Evolutionary conservation across 805 yeast genomes (phyloP).

Genomic region (Candida taoyuanica): DNA sequence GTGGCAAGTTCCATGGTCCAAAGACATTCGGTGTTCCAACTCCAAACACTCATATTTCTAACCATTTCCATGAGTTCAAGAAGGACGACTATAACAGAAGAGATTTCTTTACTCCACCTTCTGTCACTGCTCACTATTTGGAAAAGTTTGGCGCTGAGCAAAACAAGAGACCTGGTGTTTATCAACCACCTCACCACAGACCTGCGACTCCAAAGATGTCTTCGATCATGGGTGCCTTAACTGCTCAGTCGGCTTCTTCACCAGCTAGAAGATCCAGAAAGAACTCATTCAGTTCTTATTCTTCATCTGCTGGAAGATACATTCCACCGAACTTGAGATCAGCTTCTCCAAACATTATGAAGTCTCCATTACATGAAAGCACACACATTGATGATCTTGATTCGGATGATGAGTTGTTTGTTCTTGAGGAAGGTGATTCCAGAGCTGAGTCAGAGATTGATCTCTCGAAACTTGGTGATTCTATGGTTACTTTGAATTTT

Average conservation of each 20-base stretch:
- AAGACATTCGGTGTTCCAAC: slow-evolving; percentile 65
- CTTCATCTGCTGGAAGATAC: slow-evolving; percentile 49
- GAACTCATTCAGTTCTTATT: slow-evolving; percentile 25
- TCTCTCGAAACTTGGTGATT: slow-evolving; percentile 10
- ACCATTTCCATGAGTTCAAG: slow-evolving; percentile 35
- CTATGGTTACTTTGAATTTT: slow-evolving; percentile 11
- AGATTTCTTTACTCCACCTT: slow-evolving; percentile 75
- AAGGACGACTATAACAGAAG: slow-evolving; percentile 48
- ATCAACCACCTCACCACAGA: slow-evolving; percentile 27
- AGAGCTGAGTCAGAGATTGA: slow-evolving; percentile 12
- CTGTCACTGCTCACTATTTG: slow-evolving; percentile 67
- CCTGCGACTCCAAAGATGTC: slow-evolving; percentile 23
- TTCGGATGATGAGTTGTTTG: slow-evolving; percentile 33
- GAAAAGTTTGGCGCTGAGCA: slow-evolving; percentile 45
- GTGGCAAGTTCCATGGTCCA: slow-evolving; percentile 29
- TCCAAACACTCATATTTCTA: slow-evolving; percentile 40
- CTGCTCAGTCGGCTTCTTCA: slow-evolving; percentile 1
- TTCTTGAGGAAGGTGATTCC: slow-evolving; percentile 33
- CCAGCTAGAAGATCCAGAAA: slow-evolving; percentile 14
- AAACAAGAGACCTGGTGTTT: slow-evolving; percentile 27
- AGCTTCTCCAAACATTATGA: slow-evolving; percentile 33
- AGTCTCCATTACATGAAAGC: slow-evolving; percentile 23
- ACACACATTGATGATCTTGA: slow-evolving; percentile 22
- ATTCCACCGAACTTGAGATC: slow-evolving; percentile 71
- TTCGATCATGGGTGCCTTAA: slow-evolving; percentile 4